Evolutionary conservation across 1,284 basidiomycete genomes (phyloP).

Genomic region (Lignosus rhinocerotis): DNA sequence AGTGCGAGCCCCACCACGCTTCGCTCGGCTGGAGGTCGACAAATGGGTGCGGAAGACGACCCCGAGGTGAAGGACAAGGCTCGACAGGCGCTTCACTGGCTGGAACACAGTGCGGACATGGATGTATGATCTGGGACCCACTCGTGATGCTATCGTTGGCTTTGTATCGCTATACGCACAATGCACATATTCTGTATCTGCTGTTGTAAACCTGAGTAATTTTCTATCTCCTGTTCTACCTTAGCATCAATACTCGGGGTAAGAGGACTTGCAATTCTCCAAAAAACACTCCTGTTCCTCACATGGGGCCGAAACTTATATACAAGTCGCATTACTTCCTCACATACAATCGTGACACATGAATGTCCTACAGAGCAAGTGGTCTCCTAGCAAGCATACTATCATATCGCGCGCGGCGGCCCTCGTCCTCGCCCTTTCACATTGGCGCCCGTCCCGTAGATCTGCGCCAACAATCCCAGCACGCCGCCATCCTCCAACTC

Average conservation of each 20-base stretch:
- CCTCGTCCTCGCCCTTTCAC: conserved; percentile 37
- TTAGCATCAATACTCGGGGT: neutral
- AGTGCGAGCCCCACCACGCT: conserved; percentile 33
- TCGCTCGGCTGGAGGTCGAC: conserved; percentile 29
- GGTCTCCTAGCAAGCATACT: neutral
- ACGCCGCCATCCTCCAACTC: conserved; percentile 68
- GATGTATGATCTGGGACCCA: conserved; percentile 10
- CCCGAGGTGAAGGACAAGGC: conserved; percentile 57
- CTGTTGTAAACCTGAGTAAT: neutral
- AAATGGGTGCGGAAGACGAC: conserved; percentile 46
- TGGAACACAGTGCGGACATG: conserved; percentile 28
- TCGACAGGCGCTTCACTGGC: conserved; percentile 45
- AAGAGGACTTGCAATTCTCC: neutral
- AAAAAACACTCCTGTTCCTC: neutral
- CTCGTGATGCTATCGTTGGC: neutral
- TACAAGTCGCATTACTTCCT: neutral
- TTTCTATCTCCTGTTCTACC: neutral
- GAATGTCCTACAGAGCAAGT: neutral
- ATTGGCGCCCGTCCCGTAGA: conserved; percentile 64
- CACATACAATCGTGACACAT: neutral
- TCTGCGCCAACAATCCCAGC: conserved; percentile 73
- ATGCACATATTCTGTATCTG: conserved; percentile 2
- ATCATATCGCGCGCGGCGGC: conserved; percentile 47
- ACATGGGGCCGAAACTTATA: neutral
- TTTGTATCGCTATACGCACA: conserved; percentile 13